phyloP scores from a whole-genome alignment of 805 yeast species.

The Torulaspora microellipsoides region DNA sequence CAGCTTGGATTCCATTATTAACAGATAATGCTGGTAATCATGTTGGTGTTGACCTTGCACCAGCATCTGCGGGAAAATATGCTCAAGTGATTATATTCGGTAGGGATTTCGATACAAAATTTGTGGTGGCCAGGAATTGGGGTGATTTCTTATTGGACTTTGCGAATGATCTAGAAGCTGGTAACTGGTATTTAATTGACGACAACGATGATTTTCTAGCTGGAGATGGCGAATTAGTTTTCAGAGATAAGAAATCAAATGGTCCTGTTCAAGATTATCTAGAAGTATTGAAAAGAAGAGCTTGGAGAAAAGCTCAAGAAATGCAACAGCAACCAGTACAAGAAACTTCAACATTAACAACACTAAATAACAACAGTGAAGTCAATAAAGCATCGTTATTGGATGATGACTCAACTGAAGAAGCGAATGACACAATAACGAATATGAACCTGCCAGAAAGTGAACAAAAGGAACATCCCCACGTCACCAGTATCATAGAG shows the following conservation, averaged over 20 bases:
- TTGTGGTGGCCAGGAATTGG: slow-evolving; percentile 80
- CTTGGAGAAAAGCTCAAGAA: slow-evolving; percentile 19
- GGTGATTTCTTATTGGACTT: slow-evolving; percentile 79
- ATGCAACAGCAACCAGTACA: slow-evolving; percentile 4
- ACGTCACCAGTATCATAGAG: too few species aligned
- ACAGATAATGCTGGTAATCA: slow-evolving; percentile 90
- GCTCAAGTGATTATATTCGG: slow-evolving; percentile 95
- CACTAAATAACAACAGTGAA: background rate
- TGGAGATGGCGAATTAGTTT: slow-evolving; percentile 71
- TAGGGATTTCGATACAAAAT: slow-evolving; percentile 88
- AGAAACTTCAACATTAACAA: too few species aligned
- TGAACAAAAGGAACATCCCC: background rate
- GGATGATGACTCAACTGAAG: slow-evolving; percentile 6
- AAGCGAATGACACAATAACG: slow-evolving; percentile 6
- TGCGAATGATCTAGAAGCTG: slow-evolving; percentile 83
- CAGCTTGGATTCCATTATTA: slow-evolving; percentile 86
- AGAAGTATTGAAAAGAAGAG: slow-evolving; percentile 38
- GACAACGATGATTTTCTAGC: slow-evolving; percentile 63
- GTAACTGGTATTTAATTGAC: slow-evolving; percentile 69
- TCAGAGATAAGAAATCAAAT: slow-evolving; percentile 53
- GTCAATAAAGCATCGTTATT: background rate
- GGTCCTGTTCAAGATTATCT: slow-evolving; percentile 43
- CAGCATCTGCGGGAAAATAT: slow-evolving; percentile 71
- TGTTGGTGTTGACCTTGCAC: slow-evolving; percentile 83
- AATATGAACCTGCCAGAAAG: slow-evolving; percentile 9